Evolutionary conservation across 2,329 filamentous ascomycete species (phyloP).

Genomic region (Chaetomium sp.): DNA sequence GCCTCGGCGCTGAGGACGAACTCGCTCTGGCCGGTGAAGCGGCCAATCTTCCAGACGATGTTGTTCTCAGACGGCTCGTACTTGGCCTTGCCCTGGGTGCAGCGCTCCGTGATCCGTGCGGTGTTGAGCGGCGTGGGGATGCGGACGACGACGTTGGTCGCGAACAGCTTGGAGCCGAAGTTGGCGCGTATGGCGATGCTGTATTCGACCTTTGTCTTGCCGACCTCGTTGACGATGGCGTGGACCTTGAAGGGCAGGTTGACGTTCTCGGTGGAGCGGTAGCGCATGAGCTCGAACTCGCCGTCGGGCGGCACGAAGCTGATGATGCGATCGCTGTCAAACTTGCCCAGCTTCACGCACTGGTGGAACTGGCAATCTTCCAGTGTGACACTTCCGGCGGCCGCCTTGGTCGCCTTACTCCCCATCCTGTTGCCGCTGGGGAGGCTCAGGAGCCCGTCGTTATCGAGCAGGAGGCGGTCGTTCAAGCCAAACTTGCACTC

Average conservation of each 20-base stretch:
- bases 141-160: conserved; percentile 91
- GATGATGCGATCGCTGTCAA: conserved; percentile 95
- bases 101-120: conserved; percentile 87
- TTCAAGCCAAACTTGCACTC: conserved; percentile 99
- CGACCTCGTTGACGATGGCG: conserved; percentile 96
- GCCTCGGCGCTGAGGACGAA: conserved; percentile 94
- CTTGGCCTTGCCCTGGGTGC: conserved; percentile 94
- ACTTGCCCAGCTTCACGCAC: conserved; percentile 95
- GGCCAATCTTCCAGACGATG: conserved; percentile 97
- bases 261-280: conserved; percentile 96
- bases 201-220: conserved; percentile 97
- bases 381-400: conserved; percentile 90
- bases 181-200: conserved; percentile 97
- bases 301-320: conserved; percentile 96
- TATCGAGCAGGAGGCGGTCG: conserved; percentile 88
- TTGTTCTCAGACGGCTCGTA: conserved; percentile 98
- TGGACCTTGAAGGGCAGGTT: conserved; percentile 99
- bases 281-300: conserved; percentile 98
- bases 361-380: conserved; percentile 99
- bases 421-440: conserved; percentile 76
- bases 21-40: conserved; percentile 98
- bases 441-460: conserved; percentile 64
- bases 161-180: conserved; percentile 93
- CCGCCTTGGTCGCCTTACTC: conserved; percentile 90
- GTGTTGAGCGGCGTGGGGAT: conserved; percentile 97